Percentiles rank a stretch among this genome's conserved stretches.
phyloP scores from a whole-genome alignment of 352 stramenopile genomes.

The Phytophthora multivora region DNA sequence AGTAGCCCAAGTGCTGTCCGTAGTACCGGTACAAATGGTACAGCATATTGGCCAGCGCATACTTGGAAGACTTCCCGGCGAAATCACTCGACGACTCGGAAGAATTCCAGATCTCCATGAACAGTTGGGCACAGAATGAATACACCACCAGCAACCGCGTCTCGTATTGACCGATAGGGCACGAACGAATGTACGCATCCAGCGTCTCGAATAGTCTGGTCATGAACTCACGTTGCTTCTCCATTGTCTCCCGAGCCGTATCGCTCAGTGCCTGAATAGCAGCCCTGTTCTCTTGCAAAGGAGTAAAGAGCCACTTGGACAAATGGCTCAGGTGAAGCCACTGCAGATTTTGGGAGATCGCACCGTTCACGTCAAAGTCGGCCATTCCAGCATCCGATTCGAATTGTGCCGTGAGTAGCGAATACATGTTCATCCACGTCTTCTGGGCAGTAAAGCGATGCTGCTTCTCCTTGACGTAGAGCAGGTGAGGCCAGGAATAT shows the following conservation, averaged over 20 bases:
- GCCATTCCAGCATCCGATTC: slow-evolving; percentile 47
- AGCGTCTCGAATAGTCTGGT: slow-evolving; percentile 88
- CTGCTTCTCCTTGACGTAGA: slow-evolving; percentile 90
- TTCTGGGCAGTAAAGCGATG: slow-evolving; percentile 78
- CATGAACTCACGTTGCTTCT: slow-evolving; percentile 72
- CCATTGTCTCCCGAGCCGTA: slow-evolving; percentile 21
- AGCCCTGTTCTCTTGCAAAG: slow-evolving; percentile 25
- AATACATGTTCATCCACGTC: slow-evolving; percentile 91
- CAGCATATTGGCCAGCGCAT: slow-evolving; percentile 88
- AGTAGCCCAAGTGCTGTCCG: slow-evolving; percentile 85
- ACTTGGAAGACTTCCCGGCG: slow-evolving; percentile 33
- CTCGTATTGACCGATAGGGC: slow-evolving; percentile 91
- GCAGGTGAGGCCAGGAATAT: slow-evolving; percentile 95
- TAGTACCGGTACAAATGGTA: slow-evolving; percentile 97
- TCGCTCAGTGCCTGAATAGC: slow-evolving; percentile 17
- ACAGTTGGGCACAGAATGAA: slow-evolving; percentile 86
- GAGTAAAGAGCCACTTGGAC: slow-evolving; percentile 69
- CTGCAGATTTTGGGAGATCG: slow-evolving; percentile 40
- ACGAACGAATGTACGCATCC: slow-evolving; percentile 91
- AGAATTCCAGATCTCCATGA: slow-evolving; percentile 72
- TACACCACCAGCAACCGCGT: slow-evolving; percentile 90
- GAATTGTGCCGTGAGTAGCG: slow-evolving; percentile 80
- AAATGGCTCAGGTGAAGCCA: slow-evolving; percentile 73
- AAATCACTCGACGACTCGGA: slow-evolving; percentile 23
- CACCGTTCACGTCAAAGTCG: slow-evolving; percentile 5